A percentile compares a stretch with the other conserved stretches of the same genome.
phyloP scores from a whole-genome alignment of 2,329 filamentous ascomycete genomes.

The Parastagonospora avenae region DNA sequence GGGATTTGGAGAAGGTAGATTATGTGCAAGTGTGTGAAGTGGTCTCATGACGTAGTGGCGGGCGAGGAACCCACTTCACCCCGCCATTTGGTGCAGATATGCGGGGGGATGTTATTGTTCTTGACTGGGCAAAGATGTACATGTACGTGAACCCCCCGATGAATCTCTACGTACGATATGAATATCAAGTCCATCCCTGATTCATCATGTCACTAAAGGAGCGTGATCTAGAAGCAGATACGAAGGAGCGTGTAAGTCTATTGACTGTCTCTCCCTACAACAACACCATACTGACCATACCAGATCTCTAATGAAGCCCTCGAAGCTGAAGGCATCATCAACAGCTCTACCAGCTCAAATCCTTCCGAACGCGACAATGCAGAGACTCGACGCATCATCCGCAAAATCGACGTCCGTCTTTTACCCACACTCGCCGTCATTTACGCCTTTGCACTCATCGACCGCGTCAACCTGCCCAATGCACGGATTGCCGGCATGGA shows the following conservation, averaged over 20 bases:
- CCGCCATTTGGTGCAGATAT: slow-evolving; percentile 9
- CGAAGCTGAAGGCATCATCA: slow-evolving; percentile 2
- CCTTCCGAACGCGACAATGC: slow-evolving; percentile 10
- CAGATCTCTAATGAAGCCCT: slow-evolving; percentile 9
- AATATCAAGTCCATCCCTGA: no score
- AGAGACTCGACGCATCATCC: slow-evolving; percentile 38
- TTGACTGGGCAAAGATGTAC: not conserved
- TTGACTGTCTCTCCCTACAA: not conserved
- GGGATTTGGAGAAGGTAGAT: not conserved
- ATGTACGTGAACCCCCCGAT: not conserved
- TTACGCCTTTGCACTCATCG: slow-evolving; percentile 26
- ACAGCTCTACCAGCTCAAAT: slow-evolving; percentile 1
- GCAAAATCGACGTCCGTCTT: slow-evolving; percentile 44
- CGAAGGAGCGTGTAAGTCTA: slow-evolving; percentile 5
- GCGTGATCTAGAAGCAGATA: slow-evolving; percentile 6
- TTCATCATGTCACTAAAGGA: slow-evolving; percentile 6
- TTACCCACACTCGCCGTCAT: slow-evolving; percentile 40
- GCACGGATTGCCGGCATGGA: slow-evolving; percentile 17
- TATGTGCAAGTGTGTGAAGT: not conserved
- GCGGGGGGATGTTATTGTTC: slow-evolving; percentile 1
- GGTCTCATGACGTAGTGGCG: not conserved
- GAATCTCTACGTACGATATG: not conserved
- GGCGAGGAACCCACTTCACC: slow-evolving; percentile 3
- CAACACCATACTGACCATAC: not conserved
- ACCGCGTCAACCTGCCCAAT: slow-evolving; percentile 23